phyloP scores from a whole-genome alignment of 257 asterid genomes.

The Fraxinus cuspidata region DNA sequence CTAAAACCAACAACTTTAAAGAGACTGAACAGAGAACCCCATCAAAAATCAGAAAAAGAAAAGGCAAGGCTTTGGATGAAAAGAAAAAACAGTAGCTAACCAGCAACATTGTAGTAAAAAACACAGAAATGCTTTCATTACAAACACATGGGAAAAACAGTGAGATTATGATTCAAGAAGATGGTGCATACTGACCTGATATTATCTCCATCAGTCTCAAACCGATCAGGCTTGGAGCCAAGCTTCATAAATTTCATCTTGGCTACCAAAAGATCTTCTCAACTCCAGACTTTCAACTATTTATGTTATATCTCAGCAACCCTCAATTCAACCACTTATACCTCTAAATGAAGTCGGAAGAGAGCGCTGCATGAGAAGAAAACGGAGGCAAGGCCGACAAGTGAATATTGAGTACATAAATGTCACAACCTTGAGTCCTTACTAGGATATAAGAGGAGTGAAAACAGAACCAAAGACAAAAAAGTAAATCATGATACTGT shows the following conservation, averaged over 20 bases:
- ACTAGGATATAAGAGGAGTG: conserved; percentile 1
- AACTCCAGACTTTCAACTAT: conserved; percentile 3
- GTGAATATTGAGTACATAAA: not conserved
- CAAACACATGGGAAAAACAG: not conserved
- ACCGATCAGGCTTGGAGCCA: conserved; percentile 87
- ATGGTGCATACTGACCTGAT: conserved; percentile 57
- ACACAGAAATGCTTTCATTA: not conserved
- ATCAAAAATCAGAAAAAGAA: not conserved
- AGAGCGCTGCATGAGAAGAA: conserved; percentile 1
- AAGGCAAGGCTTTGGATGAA: not conserved
- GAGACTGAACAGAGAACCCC: not conserved
- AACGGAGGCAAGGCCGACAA: not conserved
- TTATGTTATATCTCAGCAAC: not conserved
- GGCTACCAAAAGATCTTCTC: conserved; percentile 16
- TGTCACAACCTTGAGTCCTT: not conserved
- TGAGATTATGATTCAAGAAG: not conserved
- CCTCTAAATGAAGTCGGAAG: not conserved
- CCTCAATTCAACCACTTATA: not conserved
- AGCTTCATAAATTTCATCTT: conserved; percentile 96
- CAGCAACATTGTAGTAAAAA: not conserved
- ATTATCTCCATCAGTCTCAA: conserved; percentile 76
- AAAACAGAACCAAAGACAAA: not conserved
- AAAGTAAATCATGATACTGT: not conserved
- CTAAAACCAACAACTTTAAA: not conserved
- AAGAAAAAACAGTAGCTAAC: not conserved